Evolutionary conservation across 2,329 filamentous ascomycete genomes (phyloP), one percentile per base, ranked within the genome.

Genomic region (Alternaria atra): DNA sequence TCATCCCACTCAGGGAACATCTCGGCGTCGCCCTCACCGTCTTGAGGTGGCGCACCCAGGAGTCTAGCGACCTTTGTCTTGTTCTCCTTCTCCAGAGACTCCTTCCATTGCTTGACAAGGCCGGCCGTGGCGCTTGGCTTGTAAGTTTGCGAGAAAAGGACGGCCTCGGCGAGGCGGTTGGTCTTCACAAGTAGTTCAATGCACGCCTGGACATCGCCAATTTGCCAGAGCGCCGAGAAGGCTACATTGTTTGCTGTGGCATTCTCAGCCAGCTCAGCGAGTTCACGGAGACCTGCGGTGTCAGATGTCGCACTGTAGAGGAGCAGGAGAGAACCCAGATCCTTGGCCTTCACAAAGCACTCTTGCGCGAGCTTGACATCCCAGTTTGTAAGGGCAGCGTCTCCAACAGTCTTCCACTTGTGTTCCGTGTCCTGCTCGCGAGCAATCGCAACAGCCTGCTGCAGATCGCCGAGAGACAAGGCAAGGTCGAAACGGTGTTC

Each of bases 401-500:
- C 95, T 61, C 95, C 95, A 5, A 99, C 92, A 4, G 89, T 94
- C 86, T 98, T 98, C 95, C 95, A 99, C 81, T 97, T 97, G 82
- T 98, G 94, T 78, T 98, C 95, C 1, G 89, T 91, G 66, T 97
- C 91, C 10, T 93, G 91, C 77, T 91, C 85, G 40, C 89, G 87
- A 6, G 95, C 94, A 52, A 98, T 88, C 61, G 93, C 89, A 3
- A 97, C 86, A 0, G 94, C 94, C 73, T 94, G 91, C 40, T 94
- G 87, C 13, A 98, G 87, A 65, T 95, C 91, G 71, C 90, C 92
- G 43, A 99, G 85, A 3, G 89, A 86, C 32, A 99, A 84, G 0
- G 95, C 91, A 23, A 99, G 87, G 62, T 99, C 95, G 73, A 99
- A 98, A 76, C 96, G 95, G 82, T 99, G 95, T 81, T 99, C 95